A percentile compares a stretch with the other conserved stretches of the same genome.
Evolutionary conservation across 1,139 yeast genomes (phyloP).

Genomic region (Nematodospora anomalae): DNA sequence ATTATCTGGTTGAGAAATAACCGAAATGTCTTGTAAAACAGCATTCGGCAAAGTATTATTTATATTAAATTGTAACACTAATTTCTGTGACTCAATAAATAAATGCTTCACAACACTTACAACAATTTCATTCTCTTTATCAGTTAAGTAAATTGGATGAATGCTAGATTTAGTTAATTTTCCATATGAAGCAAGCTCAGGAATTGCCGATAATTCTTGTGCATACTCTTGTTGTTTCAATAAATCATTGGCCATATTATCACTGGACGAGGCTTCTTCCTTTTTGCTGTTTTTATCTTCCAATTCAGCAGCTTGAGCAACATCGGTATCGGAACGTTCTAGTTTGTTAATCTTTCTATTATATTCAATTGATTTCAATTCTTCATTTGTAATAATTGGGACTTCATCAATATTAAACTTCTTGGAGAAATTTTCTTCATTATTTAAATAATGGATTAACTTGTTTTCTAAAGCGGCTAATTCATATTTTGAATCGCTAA

Average conservation of each 20-base stretch:
- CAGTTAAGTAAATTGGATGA: conserved; percentile 70
- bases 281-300: conserved; percentile 11
- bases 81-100: conserved; percentile 60
- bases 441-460: conserved; percentile 68
- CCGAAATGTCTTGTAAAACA: conserved; percentile 77
- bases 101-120: conserved; percentile 83
- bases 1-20: conserved; percentile 64
- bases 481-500: conserved; percentile 70
- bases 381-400: conserved; percentile 63
- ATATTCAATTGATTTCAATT: conserved; percentile 60
- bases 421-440: conserved; percentile 54
- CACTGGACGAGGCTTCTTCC: conserved; percentile 13
- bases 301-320: conserved; percentile 13
- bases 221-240: conserved; percentile 63
- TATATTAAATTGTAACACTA: conserved; percentile 83
- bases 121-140: conserved; percentile 89
- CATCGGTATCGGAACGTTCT: conserved; percentile 21
- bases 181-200: conserved; percentile 74
- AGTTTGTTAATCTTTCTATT: conserved; percentile 58
- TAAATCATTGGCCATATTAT: conserved; percentile 35
- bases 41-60: conserved; percentile 81
- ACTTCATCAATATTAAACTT: conserved; percentile 74
- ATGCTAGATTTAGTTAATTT: conserved; percentile 68
- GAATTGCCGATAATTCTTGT: conserved; percentile 62
- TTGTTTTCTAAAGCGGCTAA: conserved; percentile 75